Conservation (phyloP, 208 protist species). For the Wallacemonas sp. region DNA sequence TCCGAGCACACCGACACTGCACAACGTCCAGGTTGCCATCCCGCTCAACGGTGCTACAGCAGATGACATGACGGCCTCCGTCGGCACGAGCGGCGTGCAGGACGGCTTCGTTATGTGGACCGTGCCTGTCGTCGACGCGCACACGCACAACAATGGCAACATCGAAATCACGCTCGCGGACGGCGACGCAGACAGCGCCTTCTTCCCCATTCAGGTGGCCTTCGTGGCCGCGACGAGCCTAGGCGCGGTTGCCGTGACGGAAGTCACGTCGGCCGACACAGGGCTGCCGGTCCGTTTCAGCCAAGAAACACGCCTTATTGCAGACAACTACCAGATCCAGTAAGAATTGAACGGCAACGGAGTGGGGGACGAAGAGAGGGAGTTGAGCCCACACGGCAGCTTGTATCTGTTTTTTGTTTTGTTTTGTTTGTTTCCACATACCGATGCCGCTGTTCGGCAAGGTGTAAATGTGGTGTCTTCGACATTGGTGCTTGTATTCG, state of each 20-base stretch:
- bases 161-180: conserved; percentile 54
- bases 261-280: conserved; percentile 58
- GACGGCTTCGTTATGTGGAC: conserved; percentile 50
- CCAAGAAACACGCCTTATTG: conserved; percentile 42
- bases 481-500: too few relatives aligned
- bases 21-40: conserved; percentile 51
- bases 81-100: conserved; percentile 33
- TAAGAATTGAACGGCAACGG: conserved; percentile 19
- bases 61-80: conserved; percentile 37
- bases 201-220: conserved; percentile 74
- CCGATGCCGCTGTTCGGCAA: too few relatives aligned
- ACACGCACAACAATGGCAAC: conserved; percentile 55
- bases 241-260: conserved; percentile 48
- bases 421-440: conserved; percentile 12
- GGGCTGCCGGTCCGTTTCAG: conserved; percentile 61
- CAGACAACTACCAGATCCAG: conserved; percentile 51
- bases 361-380: neutral
- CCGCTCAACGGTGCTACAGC: conserved; percentile 54
- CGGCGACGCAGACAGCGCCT: conserved; percentile 31
- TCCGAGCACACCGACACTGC: conserved; percentile 30
- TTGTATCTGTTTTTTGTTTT: neutral
- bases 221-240: conserved; percentile 44
- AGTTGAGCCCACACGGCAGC: neutral
- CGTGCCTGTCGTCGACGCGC: conserved; percentile 50
- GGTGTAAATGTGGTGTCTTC: too few relatives aligned